phyloP scores from a whole-genome alignment of 805 yeast species.

The Candida michaelii region DNA sequence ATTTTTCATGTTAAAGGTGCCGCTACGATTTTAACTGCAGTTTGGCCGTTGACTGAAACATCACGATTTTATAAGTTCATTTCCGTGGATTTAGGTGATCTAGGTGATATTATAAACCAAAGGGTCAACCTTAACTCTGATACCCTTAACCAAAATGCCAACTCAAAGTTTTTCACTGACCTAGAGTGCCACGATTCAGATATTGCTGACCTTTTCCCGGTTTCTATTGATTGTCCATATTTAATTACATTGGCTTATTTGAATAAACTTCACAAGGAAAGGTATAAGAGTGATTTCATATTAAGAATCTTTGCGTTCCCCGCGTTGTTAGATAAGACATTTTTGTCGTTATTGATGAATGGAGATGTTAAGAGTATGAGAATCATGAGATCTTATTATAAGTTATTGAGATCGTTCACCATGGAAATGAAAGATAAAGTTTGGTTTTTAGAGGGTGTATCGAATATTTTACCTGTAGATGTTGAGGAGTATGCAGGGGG shows the following conservation, averaged over 20 bases:
- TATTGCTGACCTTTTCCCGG: slow-evolving; percentile 83
- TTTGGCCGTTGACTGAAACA: slow-evolving; percentile 75
- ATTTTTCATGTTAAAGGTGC: slow-evolving; percentile 96
- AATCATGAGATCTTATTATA: slow-evolving; percentile 86
- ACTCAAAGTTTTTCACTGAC: slow-evolving; percentile 46
- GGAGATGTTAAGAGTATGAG: slow-evolving; percentile 89
- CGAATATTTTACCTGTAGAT: slow-evolving; percentile 84
- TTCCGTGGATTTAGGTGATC: slow-evolving; percentile 85
- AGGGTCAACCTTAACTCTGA: slow-evolving; percentile 28
- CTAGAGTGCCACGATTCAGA: slow-evolving; percentile 83
- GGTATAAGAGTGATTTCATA: slow-evolving; percentile 82
- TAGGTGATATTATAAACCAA: slow-evolving; percentile 67
- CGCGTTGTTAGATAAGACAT: slow-evolving; percentile 80
- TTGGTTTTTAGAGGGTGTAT: slow-evolving; percentile 92
- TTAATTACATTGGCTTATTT: slow-evolving; percentile 82
- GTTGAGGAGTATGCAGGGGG: slow-evolving; percentile 90
- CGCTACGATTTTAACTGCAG: slow-evolving; percentile 91
- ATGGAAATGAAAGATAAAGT: slow-evolving; percentile 85
- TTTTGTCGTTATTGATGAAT: slow-evolving; percentile 72
- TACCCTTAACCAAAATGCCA: slow-evolving; percentile 22
- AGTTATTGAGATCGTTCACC: slow-evolving; percentile 75
- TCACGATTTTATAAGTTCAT: slow-evolving; percentile 45
- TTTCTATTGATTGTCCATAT: slow-evolving; percentile 79
- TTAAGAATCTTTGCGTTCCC: slow-evolving; percentile 90
- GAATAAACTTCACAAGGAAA: slow-evolving; percentile 78